Evolutionary conservation across 306 rosid species (phyloP), one percentile per base, ranked within the genome.

Genomic region (Cucurbita maxima): DNA sequence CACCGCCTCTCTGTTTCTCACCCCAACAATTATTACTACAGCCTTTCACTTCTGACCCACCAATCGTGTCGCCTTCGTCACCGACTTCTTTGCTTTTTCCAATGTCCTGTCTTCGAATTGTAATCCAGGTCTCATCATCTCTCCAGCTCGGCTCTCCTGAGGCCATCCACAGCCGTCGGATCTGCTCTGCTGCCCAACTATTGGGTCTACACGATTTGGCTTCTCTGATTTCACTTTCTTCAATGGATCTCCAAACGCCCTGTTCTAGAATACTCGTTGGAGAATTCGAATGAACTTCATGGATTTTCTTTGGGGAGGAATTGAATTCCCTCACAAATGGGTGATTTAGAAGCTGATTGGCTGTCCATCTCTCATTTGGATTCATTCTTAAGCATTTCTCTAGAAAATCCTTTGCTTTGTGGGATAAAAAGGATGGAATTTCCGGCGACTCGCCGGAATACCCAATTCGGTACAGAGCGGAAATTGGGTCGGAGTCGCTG

Each of bases 221-320:
- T 30, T 8, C 30, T 5, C 15, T 63, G 10, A 59, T 34, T 34
- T 59, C 18, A 34, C 14, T 63, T 63, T 57, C 96, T 15, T 83
- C 90, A 40, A 72, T 40, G 6, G 72, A 85, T 41, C 75, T 84
- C 99, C 99, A 94, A 74, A 87, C 75, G 2, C 82, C 84, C 67
- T 85, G 90, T 19, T 94, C 92, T 69, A 94, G 96, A 80, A 94
- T 77, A 76, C 97, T 86, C 3, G 92, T 94, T 1, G 99, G 99
- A 10, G 99, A 87, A 61, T 58, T 71, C 73, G 96, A 85, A 76
- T 76, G 75, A 9, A 83, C 72, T 56, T 81, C 82, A 74, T 81
- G 22, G 37, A 48, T 72, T 75, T 79, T 67, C 73, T 79, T 83
- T 12, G 10, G 10, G 2, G 11, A 37, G 3, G 69, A 84, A 77